Percentiles rank a stretch among this genome's conserved stretches.
These are phyloP conservation scores for Sodiomyces alkalinus DNA, from an alignment of 2,329 filamentous ascomycete species.

Conservation along the genomic window DNA sequence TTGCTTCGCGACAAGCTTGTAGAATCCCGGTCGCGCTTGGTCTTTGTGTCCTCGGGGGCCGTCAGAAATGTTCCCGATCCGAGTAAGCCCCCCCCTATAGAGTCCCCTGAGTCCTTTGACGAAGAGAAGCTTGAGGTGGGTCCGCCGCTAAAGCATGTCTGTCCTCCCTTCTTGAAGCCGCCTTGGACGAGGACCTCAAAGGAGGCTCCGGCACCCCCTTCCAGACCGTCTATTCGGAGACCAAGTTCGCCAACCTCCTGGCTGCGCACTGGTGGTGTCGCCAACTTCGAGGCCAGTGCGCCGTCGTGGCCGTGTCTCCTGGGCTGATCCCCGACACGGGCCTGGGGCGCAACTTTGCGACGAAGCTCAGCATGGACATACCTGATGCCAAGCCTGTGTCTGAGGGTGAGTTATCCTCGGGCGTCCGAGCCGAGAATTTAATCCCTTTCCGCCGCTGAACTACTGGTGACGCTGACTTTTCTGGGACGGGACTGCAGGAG, in stretches of 20 bases:
- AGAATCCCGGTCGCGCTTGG: constrained; percentile 27
- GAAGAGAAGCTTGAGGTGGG: background rate
- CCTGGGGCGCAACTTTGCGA: constrained; percentile 17
- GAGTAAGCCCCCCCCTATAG: constrained; percentile 11
- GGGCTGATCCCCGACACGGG: constrained; percentile 34
- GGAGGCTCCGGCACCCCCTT: constrained; percentile 19
- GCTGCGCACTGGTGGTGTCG: constrained; percentile 41
- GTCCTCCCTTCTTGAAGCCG: constrained; percentile 13
- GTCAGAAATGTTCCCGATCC: constrained; percentile 24
- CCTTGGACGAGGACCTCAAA: constrained; percentile 22
- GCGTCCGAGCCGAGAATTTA: background rate
- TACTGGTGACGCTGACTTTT: constrained; percentile 7
- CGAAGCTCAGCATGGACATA: constrained; percentile 15
- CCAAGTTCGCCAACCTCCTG: constrained; percentile 36
- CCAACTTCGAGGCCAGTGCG: constrained; percentile 25
- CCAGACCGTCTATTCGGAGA: constrained; percentile 20
- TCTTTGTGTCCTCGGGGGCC: constrained; percentile 35
- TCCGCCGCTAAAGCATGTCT: background rate
- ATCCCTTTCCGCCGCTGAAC: background rate
- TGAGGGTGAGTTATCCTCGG: constrained; percentile 26
- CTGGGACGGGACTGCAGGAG: constrained; percentile 25
- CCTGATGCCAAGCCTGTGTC: constrained; percentile 31
- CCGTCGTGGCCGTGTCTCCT: constrained; percentile 36
- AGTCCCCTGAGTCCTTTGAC: background rate
- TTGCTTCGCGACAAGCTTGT: constrained; percentile 31